phyloP scores from a whole-genome alignment of 192 early-diverging fungal species.

The Coemansia aciculifera region DNA sequence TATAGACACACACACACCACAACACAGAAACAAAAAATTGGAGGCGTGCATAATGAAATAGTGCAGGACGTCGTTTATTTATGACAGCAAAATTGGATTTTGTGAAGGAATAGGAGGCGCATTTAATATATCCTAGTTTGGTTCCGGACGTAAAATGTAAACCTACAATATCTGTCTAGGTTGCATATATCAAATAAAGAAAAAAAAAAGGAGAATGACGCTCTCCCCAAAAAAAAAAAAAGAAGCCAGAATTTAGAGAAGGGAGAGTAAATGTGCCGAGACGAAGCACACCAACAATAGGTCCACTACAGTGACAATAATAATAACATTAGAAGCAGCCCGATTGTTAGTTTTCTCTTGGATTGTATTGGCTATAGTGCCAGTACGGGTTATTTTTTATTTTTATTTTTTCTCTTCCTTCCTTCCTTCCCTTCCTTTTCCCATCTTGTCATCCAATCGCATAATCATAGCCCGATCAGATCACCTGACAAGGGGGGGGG shows the following conservation, averaged over 20 bases:
- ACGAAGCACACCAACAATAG: not conserved
- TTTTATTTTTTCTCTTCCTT: too few species aligned
- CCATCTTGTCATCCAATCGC: not conserved
- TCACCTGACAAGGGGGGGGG: not conserved
- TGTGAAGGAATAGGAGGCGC: conserved; percentile 4
- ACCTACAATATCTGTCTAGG: conserved; percentile 12
- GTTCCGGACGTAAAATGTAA: conserved; percentile 6
- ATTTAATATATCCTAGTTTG: conserved; percentile 49
- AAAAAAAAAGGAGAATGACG: not conserved
- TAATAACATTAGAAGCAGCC: not conserved
- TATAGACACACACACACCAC: not conserved
- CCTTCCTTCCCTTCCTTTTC: too few species aligned
- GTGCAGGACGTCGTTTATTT: not conserved
- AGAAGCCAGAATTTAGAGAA: not conserved
- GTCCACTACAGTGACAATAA: not conserved
- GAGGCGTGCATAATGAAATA: conserved; percentile 28
- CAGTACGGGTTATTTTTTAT: not conserved
- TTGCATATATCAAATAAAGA: not conserved
- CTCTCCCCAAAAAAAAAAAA: not conserved
- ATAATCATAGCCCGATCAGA: conserved; percentile 1
- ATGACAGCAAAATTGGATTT: not conserved
- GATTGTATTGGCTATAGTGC: not conserved
- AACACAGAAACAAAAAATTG: not conserved
- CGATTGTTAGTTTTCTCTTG: not conserved
- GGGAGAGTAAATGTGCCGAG: not conserved